phyloP scores from a whole-genome alignment of 768 basidiomycete species.

The Lactarius hengduanensis region DNA sequence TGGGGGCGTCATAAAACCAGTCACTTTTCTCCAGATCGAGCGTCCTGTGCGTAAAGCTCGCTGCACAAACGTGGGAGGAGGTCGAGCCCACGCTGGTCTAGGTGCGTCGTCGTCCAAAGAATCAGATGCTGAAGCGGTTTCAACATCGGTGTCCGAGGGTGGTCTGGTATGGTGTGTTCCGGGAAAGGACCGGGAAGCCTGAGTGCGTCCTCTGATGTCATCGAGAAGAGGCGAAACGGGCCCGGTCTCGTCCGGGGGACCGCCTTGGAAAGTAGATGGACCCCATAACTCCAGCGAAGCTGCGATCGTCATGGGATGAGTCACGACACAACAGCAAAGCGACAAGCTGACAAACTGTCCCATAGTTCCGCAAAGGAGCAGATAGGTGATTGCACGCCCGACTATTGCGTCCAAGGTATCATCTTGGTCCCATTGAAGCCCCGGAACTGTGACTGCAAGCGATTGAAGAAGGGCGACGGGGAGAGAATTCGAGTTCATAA shows the following conservation, averaged over 20 bases:
- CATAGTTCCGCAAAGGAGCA: constrained; percentile 90
- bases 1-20: constrained; percentile 85
- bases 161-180: constrained; percentile 42
- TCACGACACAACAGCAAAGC: neutral
- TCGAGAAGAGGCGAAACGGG: neutral
- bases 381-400: constrained; percentile 84
- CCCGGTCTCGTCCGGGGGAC: constrained; percentile 37
- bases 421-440: constrained; percentile 74
- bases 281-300: constrained; percentile 95
- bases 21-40: constrained; percentile 42
- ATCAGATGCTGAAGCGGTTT: constrained; percentile 20
- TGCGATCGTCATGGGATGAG: constrained; percentile 31
- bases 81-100: constrained; percentile 27
- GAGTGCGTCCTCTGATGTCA: constrained; percentile 23
- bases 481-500: constrained; percentile 94
- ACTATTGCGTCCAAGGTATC: constrained; percentile 89
- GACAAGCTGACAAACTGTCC: constrained; percentile 83
- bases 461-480: constrained; percentile 94
- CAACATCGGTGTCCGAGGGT: constrained; percentile 2
- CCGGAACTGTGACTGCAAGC: constrained; percentile 78
- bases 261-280: constrained; percentile 73
- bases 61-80: constrained; percentile 34
- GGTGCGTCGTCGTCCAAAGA: constrained; percentile 30
- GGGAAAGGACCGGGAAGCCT: constrained; percentile 63
- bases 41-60: constrained; percentile 32